Evolutionary conservation across 306 rosid species (phyloP).

Genomic region (Inga laurina): DNA sequence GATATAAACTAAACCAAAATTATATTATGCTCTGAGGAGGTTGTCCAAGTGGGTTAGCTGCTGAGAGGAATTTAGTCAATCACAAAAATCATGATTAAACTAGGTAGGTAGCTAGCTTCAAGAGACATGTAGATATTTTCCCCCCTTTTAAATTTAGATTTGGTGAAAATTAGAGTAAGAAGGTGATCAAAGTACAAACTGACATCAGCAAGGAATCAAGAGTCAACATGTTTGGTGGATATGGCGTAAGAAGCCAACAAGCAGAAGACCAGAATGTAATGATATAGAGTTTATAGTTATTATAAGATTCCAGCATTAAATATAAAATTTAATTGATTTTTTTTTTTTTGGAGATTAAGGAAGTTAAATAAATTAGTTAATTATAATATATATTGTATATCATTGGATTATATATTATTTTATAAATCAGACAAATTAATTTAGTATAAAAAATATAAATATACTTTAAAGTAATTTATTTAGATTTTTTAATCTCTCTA

Average conservation of each 20-base stretch:
- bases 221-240: neutral
- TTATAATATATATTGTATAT: too few relatives aligned
- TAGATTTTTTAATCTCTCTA: too few relatives aligned
- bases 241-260: neutral
- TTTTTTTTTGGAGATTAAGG: accelerated
- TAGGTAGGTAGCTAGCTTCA: neutral
- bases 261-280: neutral
- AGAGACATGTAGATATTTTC: neutral
- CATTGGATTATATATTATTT: too few relatives aligned
- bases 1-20: neutral
- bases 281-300: too few relatives aligned
- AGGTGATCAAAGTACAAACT: neutral
- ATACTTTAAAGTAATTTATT: too few relatives aligned
- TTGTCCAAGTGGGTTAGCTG: neutral
- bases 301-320: too few relatives aligned
- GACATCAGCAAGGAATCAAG: neutral
- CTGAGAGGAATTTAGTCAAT: neutral
- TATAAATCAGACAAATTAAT: too few relatives aligned
- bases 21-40: neutral
- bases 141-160: neutral
- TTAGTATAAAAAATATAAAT: too few relatives aligned
- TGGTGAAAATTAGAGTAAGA: neutral
- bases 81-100: neutral
- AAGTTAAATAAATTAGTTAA: too few relatives aligned
- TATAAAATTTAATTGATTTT: too few relatives aligned